Conservation (phyloP, 139 green algal genomes). For the Chlamydomonas applanata region DNA sequence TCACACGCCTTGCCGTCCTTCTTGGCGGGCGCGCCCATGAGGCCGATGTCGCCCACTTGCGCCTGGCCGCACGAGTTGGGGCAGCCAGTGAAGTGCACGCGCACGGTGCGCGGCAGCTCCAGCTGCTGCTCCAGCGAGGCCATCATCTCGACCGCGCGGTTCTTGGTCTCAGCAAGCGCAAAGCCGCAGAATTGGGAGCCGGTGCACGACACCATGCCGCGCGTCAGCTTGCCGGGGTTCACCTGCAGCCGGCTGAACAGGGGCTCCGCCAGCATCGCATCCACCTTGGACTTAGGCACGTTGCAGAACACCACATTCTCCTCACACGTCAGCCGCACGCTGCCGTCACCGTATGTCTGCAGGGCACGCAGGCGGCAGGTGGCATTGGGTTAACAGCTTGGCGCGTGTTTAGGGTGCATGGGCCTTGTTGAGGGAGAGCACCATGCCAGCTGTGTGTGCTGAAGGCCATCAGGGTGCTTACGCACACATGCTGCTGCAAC, state of each 20-base stretch:
- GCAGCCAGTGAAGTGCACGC: constrained; percentile 98
- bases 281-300: constrained; percentile 81
- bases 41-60: constrained; percentile 93
- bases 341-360: constrained; percentile 86
- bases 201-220: constrained; percentile 85
- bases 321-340: constrained; percentile 91
- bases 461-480: too few relatives aligned
- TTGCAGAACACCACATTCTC: constrained; percentile 94
- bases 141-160: constrained; percentile 22
- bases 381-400: too few relatives aligned
- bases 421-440: too few relatives aligned
- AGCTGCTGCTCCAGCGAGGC: constrained; percentile 78
- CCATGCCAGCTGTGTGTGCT: too few relatives aligned
- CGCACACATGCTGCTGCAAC: too few relatives aligned
- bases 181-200: constrained; percentile 95
- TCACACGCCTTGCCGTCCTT: constrained; percentile 85
- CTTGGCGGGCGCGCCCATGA: constrained; percentile 91
- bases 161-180: constrained; percentile 96
- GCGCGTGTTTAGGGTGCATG: too few relatives aligned
- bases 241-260: constrained; percentile 76
- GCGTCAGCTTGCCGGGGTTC: constrained; percentile 47
- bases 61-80: constrained; percentile 97
- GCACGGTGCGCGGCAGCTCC: constrained; percentile 72
- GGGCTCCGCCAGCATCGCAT: constrained; percentile 82
- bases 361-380: too few relatives aligned